Evolutionary conservation across 1,284 basidiomycete species (phyloP), one percentile per base, ranked within the genome.

Genomic region (Takashimella koratensis): DNA sequence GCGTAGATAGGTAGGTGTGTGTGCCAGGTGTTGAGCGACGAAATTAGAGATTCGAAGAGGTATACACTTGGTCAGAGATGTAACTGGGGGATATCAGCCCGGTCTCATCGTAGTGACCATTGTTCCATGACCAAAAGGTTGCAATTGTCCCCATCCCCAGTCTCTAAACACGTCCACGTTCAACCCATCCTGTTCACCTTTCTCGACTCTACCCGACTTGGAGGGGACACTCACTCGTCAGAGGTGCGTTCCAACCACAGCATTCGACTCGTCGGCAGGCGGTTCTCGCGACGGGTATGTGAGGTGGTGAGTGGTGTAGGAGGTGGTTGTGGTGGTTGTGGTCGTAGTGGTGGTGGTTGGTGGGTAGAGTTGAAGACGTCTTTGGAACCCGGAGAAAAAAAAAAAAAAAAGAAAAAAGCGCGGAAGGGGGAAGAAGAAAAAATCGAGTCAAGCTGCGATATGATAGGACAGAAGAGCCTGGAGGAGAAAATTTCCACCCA

Each of bases 181-280:
- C 44, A 24, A 30, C 30, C 25, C 19, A 40, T 24, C 4, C n/a
- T 21, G 11, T 21, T 22, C 16, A 13, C 22, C 42, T 23, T 21
- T 20, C 3, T 19, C 25, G 36, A 40, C 12, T 39, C 13, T n/a
- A 36, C n/a, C 20, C 11, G 16, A 24, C 3, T 12, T 26, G 27
- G 23, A 45, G 47, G 12, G 4, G 21, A 30, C n/a, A 70, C 72
- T 67, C 56, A 76, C 74, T 76, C 74, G 74, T 76, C 74, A 62
- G 74, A 76, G 45, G 63, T 70, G 53, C 74, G 70, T 68, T 74
- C 63, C 27, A 64, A 65, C 70, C 71, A 76, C 59, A 74, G 67
- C 73, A 74, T 74, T 36, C 30, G 30, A 36, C 30, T 36, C 10
- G 16, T 8, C 30, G 8, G 16, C 19, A 11, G 43, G 43, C 8